Evolutionary conservation across 2,329 filamentous ascomycete genomes (phyloP).

Genomic region (Pseudophaeomoniella oleicola): DNA sequence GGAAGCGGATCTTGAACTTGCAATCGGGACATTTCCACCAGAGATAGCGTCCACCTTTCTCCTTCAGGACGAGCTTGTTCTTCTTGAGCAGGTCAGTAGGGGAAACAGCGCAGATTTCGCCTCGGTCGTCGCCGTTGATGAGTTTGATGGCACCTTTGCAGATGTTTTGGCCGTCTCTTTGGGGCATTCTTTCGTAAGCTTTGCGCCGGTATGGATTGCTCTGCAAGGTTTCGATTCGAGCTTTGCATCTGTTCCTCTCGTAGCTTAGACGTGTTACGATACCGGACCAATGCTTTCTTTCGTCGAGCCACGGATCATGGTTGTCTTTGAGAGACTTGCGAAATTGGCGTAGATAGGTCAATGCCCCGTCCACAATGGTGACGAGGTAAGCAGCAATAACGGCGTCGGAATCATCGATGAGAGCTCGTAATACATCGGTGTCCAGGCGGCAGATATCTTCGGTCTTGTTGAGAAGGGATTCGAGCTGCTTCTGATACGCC

Average conservation of each 20-base stretch:
- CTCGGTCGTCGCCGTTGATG: conserved; percentile 10
- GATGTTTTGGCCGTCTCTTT: conserved; percentile 3
- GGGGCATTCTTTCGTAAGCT: neutral
- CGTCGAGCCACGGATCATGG: neutral
- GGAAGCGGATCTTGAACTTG: conserved; percentile 10
- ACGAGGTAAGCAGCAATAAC: neutral
- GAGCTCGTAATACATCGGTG: neutral
- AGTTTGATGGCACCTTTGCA: conserved; percentile 12
- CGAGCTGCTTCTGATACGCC: too few species aligned
- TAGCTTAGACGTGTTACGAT: conserved; percentile 3
- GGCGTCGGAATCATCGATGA: neutral
- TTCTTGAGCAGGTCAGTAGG: conserved; percentile 8
- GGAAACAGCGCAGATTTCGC: conserved; percentile 8
- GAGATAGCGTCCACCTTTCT: conserved; percentile 9
- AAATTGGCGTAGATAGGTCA: neutral
- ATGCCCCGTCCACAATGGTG: neutral
- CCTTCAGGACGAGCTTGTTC: conserved; percentile 6
- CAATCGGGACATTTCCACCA: conserved; percentile 13
- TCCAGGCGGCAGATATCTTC: neutral
- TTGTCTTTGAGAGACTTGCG: neutral
- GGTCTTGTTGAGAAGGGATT: neutral
- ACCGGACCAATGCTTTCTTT: conserved; percentile 6
- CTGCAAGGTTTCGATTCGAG: conserved; percentile 4
- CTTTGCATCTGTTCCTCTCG: neutral
- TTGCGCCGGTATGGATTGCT: neutral